These are phyloP conservation scores for Aspergillus diversus DNA, from an alignment of 495 filamentous ascomycete species.

Conservation along the genomic window DNA sequence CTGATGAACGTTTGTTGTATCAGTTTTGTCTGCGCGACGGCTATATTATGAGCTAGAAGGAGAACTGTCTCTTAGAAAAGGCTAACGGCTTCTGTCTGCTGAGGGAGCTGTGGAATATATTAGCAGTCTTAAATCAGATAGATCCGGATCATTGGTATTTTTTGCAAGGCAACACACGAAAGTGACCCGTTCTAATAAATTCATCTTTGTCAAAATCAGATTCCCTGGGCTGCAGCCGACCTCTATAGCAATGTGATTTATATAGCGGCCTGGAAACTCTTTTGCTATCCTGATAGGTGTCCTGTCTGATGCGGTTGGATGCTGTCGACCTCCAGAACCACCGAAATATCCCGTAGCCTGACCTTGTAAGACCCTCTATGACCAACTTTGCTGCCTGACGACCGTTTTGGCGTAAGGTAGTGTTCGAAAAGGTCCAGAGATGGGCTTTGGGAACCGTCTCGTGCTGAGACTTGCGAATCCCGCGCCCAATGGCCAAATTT, in stretches of 20 bases:
- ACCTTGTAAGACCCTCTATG: not conserved
- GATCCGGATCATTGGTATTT: constrained; percentile 31
- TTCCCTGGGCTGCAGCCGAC: not conserved
- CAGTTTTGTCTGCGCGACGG: too few species aligned
- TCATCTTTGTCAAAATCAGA: constrained; percentile 37
- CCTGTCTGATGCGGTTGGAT: not conserved
- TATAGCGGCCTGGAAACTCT: constrained; percentile 1
- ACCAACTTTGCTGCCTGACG: not conserved
- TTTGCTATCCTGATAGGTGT: not conserved
- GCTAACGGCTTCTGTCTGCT: too few species aligned
- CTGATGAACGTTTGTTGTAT: constrained; percentile 22
- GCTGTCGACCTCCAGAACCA: too few species aligned
- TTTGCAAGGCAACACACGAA: constrained; percentile 33
- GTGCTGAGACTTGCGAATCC: constrained; percentile 47
- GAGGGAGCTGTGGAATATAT: too few species aligned
- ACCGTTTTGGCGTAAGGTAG: not conserved
- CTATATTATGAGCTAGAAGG: too few species aligned
- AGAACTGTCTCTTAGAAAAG: too few species aligned
- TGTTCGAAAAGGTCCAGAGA: not conserved
- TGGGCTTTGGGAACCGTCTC: constrained; percentile 8
- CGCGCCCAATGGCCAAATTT: constrained; percentile 58
- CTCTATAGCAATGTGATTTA: not conserved
- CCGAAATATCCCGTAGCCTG: too few species aligned
- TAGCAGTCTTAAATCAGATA: not conserved
- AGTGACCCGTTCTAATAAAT: constrained; percentile 41